Percentiles rank a stretch among this genome's conserved stretches.
phyloP scores from a whole-genome alignment of 108 stramenopile species.

The Nannochloropsis salina region DNA sequence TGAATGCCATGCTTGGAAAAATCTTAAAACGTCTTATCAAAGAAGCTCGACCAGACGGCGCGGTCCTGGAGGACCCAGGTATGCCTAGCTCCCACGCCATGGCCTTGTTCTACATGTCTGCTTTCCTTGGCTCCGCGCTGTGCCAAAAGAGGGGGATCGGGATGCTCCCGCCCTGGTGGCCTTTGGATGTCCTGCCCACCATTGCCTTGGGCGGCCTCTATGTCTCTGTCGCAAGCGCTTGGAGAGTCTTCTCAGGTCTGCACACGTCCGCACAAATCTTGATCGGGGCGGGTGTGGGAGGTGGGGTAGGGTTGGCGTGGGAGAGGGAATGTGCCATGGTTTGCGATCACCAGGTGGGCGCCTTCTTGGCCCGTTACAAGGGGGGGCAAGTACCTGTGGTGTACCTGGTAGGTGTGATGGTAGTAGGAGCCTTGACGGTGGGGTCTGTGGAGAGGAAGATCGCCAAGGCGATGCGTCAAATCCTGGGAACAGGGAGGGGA shows the following conservation, averaged over 20 bases:
- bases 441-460: not conserved
- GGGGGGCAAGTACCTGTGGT: not conserved
- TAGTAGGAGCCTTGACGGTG: not conserved
- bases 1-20: constrained; percentile 20
- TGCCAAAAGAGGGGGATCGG: not conserved
- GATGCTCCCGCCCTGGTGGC: not conserved
- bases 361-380: too few species aligned
- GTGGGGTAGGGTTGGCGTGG: not conserved
- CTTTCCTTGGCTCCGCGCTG: not conserved
- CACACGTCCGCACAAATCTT: not conserved
- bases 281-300: not conserved
- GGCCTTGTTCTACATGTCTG: not conserved
- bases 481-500: too few species aligned
- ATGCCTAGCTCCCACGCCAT: constrained; percentile 17
- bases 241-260: not conserved
- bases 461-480: not conserved
- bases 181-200: not conserved
- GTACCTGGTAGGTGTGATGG: constrained; percentile 6
- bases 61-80: not conserved
- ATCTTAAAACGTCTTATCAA: not conserved
- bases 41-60: constrained; percentile 12
- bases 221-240: not conserved
- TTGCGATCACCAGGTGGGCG: too few species aligned
- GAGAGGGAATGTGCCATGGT: not conserved
- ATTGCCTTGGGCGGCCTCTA: not conserved